phyloP scores from a whole-genome alignment of 768 basidiomycete species.

The Hericium rajendrae region DNA sequence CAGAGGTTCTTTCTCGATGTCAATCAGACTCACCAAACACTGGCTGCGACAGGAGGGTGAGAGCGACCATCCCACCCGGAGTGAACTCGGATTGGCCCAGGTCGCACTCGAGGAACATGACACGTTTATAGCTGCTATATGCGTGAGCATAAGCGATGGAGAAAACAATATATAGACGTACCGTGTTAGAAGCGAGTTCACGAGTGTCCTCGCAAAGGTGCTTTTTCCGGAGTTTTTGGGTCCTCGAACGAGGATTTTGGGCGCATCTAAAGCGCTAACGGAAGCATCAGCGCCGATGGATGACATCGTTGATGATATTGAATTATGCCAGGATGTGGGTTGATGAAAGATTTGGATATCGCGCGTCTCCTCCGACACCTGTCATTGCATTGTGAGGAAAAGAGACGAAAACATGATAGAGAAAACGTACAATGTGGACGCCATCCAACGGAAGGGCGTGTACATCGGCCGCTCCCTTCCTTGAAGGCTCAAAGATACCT shows the following conservation, averaged over 20 bases:
- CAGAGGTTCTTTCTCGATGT: background rate
- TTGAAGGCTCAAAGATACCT: conserved; percentile 47
- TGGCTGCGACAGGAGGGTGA: conserved; percentile 59
- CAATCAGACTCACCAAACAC: conserved; percentile 50
- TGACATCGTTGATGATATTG: conserved; percentile 12
- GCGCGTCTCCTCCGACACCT: conserved; percentile 20
- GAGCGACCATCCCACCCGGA: conserved; percentile 73
- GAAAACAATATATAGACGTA: conserved; percentile 19
- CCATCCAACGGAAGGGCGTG: conserved; percentile 37
- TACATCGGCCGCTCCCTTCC: conserved; percentile 25
- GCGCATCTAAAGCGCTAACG: background rate
- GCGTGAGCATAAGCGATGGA: background rate
- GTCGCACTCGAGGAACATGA: conserved; percentile 91
- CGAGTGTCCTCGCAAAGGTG: conserved; percentile 64
- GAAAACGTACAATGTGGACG: conserved; percentile 35
- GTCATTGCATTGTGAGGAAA: conserved; percentile 16
- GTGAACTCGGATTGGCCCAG: conserved; percentile 92
- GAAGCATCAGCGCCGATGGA: background rate
- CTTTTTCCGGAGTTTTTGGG: conserved; percentile 88
- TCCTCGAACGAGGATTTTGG: conserved; percentile 54
- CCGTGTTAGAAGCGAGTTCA: conserved; percentile 59
- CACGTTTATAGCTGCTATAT: conserved; percentile 51
- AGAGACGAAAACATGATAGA: background rate
- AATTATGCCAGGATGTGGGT: conserved; percentile 28
- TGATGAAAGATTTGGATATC: conserved; percentile 26